These are phyloP conservation scores for Oehlia diaphana DNA, from an alignment of 192 early-diverging fungal genomes.

Conservation along the genomic window DNA sequence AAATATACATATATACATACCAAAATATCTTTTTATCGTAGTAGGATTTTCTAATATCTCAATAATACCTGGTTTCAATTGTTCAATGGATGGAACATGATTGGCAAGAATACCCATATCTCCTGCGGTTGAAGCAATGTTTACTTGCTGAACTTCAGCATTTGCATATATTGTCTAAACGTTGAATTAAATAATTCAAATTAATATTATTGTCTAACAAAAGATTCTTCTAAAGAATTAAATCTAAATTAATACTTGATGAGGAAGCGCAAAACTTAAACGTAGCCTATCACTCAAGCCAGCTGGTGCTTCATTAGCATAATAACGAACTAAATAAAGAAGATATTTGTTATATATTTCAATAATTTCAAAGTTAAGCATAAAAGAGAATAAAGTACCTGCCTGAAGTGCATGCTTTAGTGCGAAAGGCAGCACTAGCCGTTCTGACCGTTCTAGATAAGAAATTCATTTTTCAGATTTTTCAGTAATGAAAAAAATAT, in stretches of 20 bases:
- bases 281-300: constrained; percentile 67
- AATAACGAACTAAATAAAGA: constrained; percentile 59
- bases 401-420: not conserved
- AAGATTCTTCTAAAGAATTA: constrained; percentile 3
- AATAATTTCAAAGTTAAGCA: not conserved
- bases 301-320: constrained; percentile 79
- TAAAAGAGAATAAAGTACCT: not conserved
- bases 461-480: not conserved
- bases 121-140: constrained; percentile 88
- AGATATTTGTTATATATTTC: not conserved
- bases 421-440: not conserved
- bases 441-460: not conserved
- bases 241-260: constrained; percentile 63
- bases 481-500: too few species aligned
- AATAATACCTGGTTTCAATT: constrained; percentile 88
- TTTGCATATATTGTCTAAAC: constrained; percentile 70
- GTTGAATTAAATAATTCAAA: constrained; percentile 10
- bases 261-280: constrained; percentile 88
- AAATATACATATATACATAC: constrained; percentile 43
- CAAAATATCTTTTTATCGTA: constrained; percentile 90
- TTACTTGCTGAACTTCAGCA: constrained; percentile 83
- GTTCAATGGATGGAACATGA: constrained; percentile 96
- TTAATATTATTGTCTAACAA: not conserved
- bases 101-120: constrained; percentile 98
- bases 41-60: constrained; percentile 75